Evolutionary conservation across 2,329 filamentous ascomycete genomes (phyloP).

Genomic region (Trichoderma asperellum): DNA sequence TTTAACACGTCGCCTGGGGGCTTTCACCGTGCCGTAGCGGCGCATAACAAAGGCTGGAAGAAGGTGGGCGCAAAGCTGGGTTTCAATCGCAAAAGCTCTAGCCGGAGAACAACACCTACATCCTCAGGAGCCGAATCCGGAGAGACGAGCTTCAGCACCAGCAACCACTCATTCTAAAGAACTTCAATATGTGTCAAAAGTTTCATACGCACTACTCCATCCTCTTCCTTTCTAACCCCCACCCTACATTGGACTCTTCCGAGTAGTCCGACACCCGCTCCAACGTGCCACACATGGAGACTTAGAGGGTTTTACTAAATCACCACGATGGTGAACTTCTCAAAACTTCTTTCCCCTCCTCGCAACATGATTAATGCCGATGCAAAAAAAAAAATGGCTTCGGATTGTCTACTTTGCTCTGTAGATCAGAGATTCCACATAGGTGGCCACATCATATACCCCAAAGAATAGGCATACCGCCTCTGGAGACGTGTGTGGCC

Average conservation of each 20-base stretch:
- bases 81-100: slow-evolving; percentile 56
- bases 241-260: slow-evolving; percentile 1
- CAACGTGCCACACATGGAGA: background rate
- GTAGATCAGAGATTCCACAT: background rate
- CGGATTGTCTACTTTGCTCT: background rate
- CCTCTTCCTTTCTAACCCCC: background rate
- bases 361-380: too few species aligned
- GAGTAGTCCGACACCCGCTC: background rate
- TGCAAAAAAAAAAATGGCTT: background rate
- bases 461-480: background rate
- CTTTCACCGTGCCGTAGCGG: slow-evolving; percentile 58
- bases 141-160: slow-evolving; percentile 13
- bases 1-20: slow-evolving; percentile 57
- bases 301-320: background rate
- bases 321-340: background rate
- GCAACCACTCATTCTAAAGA: slow-evolving; percentile 54
- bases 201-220: background rate
- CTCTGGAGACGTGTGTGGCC: background rate
- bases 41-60: slow-evolving; percentile 65
- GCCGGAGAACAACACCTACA: slow-evolving; percentile 49
- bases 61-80: slow-evolving; percentile 66
- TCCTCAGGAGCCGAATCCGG: slow-evolving; percentile 49
- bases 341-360: too few species aligned
- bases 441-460: background rate
- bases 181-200: too few species aligned